Evolutionary conservation across 345 rosid species (phyloP), one percentile per base, ranked within the genome.

Genomic region (Durio zibethinus): DNA sequence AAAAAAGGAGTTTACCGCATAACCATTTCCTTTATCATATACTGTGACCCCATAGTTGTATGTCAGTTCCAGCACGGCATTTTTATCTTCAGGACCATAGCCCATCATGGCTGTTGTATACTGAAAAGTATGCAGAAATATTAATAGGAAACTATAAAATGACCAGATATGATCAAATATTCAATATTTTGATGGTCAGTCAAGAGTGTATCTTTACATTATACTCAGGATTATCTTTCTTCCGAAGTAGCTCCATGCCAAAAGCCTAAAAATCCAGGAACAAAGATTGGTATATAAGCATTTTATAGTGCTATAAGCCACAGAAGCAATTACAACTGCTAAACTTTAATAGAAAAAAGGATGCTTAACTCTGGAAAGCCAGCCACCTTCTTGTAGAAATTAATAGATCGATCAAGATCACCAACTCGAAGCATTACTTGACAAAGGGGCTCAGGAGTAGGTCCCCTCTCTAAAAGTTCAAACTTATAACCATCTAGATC

Each of bases 371-470:
- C 21, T 10, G 3, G 20, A 7, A 60, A 48, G 72, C 43, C 27
- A 33, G 83, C 83, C 77, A 95, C 98, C 91, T 90, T 92, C 88
- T 92, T 92, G 29, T 91, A 95, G 83, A 95, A 95, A 43, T 86
- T 90, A 73, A 95, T 85, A 38, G 98, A 81, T 48, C 89, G 95
- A 66, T 89, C 95, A 62, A 95, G 95, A 87, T 95, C 97, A 36
- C 97, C 99, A 81, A 95, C 99, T 67, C 94, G 97, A 80, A 95
- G 97, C 99, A 95, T 92, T 79, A 95, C 97, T 86, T 95, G 98
- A 83, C 98, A 95, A 48, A 95, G 77, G 38, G 98, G 98, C 85
- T 95, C 98, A 7, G 98, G 98, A 56, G 98, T 95, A 62, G 96
- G 93, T 43, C 89, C 93, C 83, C 97, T 92, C 84, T 95, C 94